Base-by-base conservation (phyloP, 768 basidiomycete species). In the Russula earlei region DNA sequence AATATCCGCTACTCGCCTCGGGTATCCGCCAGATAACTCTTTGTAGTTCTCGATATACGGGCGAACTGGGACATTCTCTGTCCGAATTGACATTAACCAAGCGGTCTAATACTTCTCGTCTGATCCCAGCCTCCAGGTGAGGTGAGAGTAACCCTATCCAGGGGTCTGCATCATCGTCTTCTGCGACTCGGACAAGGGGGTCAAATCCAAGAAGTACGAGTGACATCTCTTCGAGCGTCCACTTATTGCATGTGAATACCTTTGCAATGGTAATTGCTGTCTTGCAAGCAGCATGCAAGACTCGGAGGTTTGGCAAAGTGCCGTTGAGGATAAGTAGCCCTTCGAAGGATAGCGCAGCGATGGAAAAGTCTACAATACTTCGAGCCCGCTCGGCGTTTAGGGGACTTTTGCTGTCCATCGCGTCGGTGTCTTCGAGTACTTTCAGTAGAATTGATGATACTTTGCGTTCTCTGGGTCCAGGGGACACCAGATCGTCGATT, bases 261-360 rank as follows among this genome's bases (percentile, higher is more conserved):
- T 77, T 68, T 33, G 71, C 61, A 15, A 76, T 66, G 36, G 74
- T 62, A 1, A 67, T 55, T 5, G 81, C 59, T 1, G 82, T 64
- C 61, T 80, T 81, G 60, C 79, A 79, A 0, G 87, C 83, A 0
- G 72, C 71, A 60, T 85, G 82, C 3, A 91, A 64, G n/a, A 83
- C 77, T 4, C 79, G 76, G 45, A 77, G 70, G 60, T 84, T 86
- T 2, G 77, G 68, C 24, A 75, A 71, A 2, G 74, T 80, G 15
- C 87, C 88, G 54, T 88, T 91, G 49, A 82, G 62, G 8, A 76
- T 65, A 7, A 92, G 75, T 1, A 80, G 62, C 3, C 80, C 77
- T 66, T 92, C 85, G 63, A 89, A 94, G 34, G 74, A 72, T 2
- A 96, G 69, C 3, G 83, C 78, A 1, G 74, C 71, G 8, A 90